A percentile compares a stretch with the other conserved stretches of the same genome.
phyloP scores from a whole-genome alignment of 768 basidiomycete genomes.

The Vishniacozyma victoriae region DNA sequence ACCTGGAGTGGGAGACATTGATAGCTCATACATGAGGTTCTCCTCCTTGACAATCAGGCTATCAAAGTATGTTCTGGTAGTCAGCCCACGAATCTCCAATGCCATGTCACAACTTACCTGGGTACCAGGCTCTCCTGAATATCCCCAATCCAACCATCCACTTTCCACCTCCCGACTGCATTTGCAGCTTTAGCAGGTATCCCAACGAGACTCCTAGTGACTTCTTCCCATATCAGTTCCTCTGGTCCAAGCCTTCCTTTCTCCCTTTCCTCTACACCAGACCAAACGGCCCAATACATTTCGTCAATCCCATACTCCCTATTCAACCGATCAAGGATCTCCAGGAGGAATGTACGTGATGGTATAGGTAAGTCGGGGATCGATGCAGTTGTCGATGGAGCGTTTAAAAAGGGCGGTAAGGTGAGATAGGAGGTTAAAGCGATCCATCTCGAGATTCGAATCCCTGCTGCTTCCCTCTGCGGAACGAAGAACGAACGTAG shows the following conservation, averaged over 20 bases:
- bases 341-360: conserved; percentile 50
- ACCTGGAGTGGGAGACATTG: conserved; percentile 10
- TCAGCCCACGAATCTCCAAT: conserved; percentile 7
- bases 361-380: conserved; percentile 4
- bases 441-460: conserved; percentile 5
- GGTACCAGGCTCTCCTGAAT: conserved; percentile 53
- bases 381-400: conserved; percentile 13
- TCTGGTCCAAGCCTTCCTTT: conserved; percentile 3
- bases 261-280: conserved; percentile 10
- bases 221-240: conserved; percentile 64
- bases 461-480: conserved; percentile 1
- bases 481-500: conserved; percentile 60
- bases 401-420: conserved; percentile 55
- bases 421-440: conserved; percentile 56
- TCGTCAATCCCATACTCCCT: conserved; percentile 65
- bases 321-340: conserved; percentile 56
- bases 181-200: conserved; percentile 78
- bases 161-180: conserved; percentile 51
- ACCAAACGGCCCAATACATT: conserved; percentile 55
- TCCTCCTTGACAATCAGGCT: conserved; percentile 20
- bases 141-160: conserved; percentile 42
- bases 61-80: conserved; percentile 21
- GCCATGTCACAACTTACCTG: conserved; percentile 17
- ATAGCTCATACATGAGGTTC: conserved; percentile 34
- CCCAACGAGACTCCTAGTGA: conserved; percentile 58